A percentile compares a stretch with the other conserved stretches of the same genome.
phyloP scores from a whole-genome alignment of 495 filamentous ascomycete genomes.

The Penicillium crystallinum region DNA sequence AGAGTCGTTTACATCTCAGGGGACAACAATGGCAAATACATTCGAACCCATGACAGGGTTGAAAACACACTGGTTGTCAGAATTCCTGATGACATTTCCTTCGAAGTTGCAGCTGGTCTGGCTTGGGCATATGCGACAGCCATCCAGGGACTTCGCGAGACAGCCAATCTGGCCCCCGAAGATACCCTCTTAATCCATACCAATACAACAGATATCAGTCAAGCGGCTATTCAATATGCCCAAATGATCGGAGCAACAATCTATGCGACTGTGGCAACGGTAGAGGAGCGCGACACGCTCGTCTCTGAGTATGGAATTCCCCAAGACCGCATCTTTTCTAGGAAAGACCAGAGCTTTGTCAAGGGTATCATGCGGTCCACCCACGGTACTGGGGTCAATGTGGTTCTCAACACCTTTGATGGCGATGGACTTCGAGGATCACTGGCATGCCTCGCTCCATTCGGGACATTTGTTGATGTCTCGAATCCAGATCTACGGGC shows the following conservation, averaged over 20 bases:
- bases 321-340: constrained; percentile 44
- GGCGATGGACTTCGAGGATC: constrained; percentile 39
- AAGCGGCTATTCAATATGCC: constrained; percentile 44
- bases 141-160: constrained; percentile 26
- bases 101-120: constrained; percentile 24
- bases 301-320: constrained; percentile 32
- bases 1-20: constrained; percentile 13
- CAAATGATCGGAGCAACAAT: constrained; percentile 30
- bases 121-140: constrained; percentile 24
- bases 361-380: constrained; percentile 46
- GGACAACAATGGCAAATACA: neutral
- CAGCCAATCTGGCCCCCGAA: constrained; percentile 15
- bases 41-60: constrained; percentile 13
- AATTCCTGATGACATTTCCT: constrained; percentile 15
- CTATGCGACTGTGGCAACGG: constrained; percentile 42
- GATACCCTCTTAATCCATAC: constrained; percentile 48
- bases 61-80: constrained; percentile 11
- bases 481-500: constrained; percentile 31
- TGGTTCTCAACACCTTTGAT: constrained; percentile 47
- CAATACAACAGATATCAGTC: constrained; percentile 42
- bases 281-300: constrained; percentile 37
- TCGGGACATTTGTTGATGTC: constrained; percentile 44
- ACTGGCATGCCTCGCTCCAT: constrained; percentile 46
- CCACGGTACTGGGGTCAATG: constrained; percentile 48
- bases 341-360: constrained; percentile 40